phyloP scores from a whole-genome alignment of 2,329 filamentous ascomycete genomes.

The Arthrinium phaeospermum region DNA sequence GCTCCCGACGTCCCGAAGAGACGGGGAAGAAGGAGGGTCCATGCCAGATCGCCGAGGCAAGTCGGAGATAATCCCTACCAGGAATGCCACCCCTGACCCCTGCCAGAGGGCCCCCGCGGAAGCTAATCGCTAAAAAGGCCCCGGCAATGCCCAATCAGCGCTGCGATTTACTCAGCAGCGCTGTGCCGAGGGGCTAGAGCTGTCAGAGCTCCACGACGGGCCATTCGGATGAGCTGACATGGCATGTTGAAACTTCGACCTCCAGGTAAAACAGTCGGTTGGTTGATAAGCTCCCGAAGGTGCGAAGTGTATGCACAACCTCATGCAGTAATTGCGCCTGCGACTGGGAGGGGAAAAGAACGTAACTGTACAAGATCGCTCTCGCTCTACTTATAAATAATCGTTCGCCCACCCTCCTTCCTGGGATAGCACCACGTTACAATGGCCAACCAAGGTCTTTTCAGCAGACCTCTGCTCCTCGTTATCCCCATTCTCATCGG shows the following conservation, averaged over 20 bases:
- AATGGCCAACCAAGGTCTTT: constrained; percentile 21
- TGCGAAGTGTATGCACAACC: not conserved
- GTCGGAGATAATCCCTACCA: constrained; percentile 18
- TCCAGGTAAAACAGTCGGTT: not conserved
- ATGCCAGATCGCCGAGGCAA: constrained; percentile 1
- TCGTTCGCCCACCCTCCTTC: not conserved
- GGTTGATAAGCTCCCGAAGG: not conserved
- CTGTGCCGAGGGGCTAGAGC: constrained; percentile 6
- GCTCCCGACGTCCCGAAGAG: not conserved
- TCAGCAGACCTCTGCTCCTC: constrained; percentile 36
- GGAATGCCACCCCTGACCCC: not conserved
- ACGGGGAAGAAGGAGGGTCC: not conserved
- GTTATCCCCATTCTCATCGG: constrained; percentile 43
- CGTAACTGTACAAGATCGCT: not conserved
- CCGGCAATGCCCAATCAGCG: constrained; percentile 9
- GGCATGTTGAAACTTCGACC: constrained; percentile 22
- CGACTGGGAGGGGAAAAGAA: not conserved
- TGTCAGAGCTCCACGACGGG: constrained; percentile 17
- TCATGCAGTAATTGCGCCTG: not conserved
- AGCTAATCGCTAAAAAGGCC: not conserved
- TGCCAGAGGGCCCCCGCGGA: constrained; percentile 3
- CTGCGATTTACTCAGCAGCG: constrained; percentile 24
- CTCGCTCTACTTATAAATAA: constrained; percentile 12
- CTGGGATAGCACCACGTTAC: not conserved
- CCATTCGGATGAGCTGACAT: constrained; percentile 22